Evolutionary conservation across 306 rosid species (phyloP), one percentile per base, ranked within the genome.

Genomic region (Medicago truncatula): DNA sequence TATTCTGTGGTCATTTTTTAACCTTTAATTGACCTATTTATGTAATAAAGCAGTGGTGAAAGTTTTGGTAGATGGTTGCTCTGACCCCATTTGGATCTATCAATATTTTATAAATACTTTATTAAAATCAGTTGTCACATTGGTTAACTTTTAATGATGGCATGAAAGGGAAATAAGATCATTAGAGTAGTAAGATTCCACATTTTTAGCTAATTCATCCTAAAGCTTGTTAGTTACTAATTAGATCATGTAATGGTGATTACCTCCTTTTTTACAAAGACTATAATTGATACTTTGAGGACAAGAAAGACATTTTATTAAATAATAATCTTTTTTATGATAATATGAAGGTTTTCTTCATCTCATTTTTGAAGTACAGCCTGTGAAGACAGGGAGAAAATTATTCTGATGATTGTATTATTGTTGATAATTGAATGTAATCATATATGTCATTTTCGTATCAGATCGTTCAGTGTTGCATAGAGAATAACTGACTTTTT

Each of bases 271-370:
- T 62, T 56, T 16, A 60, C 38, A 62, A 3, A 23, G 86, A 83
- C 59, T 77, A 85, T 88, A 58, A 87, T 88, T 83, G 77, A 83
- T 65, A 21, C 90, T 90, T 87, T 71, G 75, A 80, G 43, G n/a
- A 36, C 76, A 90, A 85, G 90, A 86, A 78, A 81, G 69, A 16
- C 34, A 73, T 47, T 21, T 69, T 60, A 54, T 31, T 68, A 71
- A 43, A 81, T 73, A 56, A 50, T 80, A 71, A 57, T 1, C 8
- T 17, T 52, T 52, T 7, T 8, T 16, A n/a, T n/a, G 7, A 34
- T 34, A 34, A 34, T 34, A 34, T 34, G 0, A 34, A 6, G 1
- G 38, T 1, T 34, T 50, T 52, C 4, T 52, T 2, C 11, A 8
- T 20, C 7, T 9, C 15, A 20, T 10, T 56, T 56, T 56, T 56